Conservation (phyloP, 768 basidiomycete species). For the Collybiopsis confluens region DNA sequence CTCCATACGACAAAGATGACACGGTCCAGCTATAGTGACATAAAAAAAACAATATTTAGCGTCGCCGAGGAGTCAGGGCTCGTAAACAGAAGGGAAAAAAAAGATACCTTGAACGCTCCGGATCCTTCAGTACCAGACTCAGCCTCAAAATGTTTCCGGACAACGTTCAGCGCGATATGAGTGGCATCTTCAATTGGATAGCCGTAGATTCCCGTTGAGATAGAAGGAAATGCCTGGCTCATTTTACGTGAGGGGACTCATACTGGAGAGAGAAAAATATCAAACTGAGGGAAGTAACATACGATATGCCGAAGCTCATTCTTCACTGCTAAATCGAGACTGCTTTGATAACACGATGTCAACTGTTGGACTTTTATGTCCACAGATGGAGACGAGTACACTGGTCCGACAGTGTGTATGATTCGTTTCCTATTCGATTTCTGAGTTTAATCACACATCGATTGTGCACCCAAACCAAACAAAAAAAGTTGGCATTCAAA, state of each 20-base stretch:
- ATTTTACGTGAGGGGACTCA: background rate
- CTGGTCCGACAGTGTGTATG: conserved; percentile 80
- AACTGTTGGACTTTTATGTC: conserved; percentile 50
- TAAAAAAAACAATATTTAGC: background rate
- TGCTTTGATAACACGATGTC: conserved; percentile 62
- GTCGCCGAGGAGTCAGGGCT: background rate
- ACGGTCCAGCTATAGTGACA: conserved; percentile 49
- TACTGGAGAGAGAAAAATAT: background rate
- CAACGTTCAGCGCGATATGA: conserved; percentile 58
- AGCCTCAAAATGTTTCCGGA: conserved; percentile 54
- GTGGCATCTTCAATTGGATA: conserved; percentile 77
- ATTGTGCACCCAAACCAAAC: background rate
- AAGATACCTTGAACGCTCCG: conserved; percentile 37
- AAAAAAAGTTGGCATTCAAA: background rate
- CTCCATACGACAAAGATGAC: conserved; percentile 76
- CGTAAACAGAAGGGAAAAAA: background rate
- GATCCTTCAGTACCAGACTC: conserved; percentile 46
- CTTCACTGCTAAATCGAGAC: conserved; percentile 57
- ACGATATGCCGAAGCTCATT: conserved; percentile 65
- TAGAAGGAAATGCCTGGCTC: conserved; percentile 69
- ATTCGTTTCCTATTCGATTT: conserved; percentile 48
- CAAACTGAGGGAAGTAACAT: conserved; percentile 19
- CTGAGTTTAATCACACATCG: background rate
- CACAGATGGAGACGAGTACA: conserved; percentile 42
- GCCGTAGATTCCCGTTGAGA: conserved; percentile 77